Evolutionary conservation across 1,284 basidiomycete species (phyloP), one percentile per base, ranked within the genome.

Genomic region (Austroboletus novae-zelandiae): DNA sequence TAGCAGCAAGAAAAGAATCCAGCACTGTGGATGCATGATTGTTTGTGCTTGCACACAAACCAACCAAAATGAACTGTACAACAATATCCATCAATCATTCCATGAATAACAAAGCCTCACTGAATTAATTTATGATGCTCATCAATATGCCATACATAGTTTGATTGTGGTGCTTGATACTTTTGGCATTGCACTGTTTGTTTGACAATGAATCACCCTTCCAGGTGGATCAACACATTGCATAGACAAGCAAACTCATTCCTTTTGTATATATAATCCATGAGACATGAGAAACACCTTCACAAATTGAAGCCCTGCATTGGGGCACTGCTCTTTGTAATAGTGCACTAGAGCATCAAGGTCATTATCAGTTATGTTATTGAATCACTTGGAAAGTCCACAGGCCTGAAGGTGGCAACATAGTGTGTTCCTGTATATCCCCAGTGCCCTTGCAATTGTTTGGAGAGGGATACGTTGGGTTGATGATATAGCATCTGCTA

Each of bases 71-170:
- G 15, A 9, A 58, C 49, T 2, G 42, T 58, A 14, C 35, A 11
- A 45, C 57, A 58, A 43, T 45, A 40, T 1, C 50, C 52, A 23
- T 58, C 76, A 32, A 74, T 65, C 20, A 73, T 50, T 0, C 76
- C 75, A 62, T 80, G 77, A 20, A 81, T 71, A 0, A 80, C 74
- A 52, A 80, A 64, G 0, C 76, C 76, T 75, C 74, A 81, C 0
- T 43, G 40, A 11, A 80, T 79, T 0, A 79, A 57, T 48, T 78
- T 78, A 51, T 79, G 77, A 50, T 79, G 75, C 0, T 77, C 75
- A 59, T 79, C 74, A 32, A 70, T 50, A 56, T 79, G 77, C 77
- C 78, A 79, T 0, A 58, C 0, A 1, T 45, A 34, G 20, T 57
- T 58, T 0, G 53, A 51, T 1, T 29, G 10, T 9, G 40, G 45